phyloP scores from a whole-genome alignment of 2,329 filamentous ascomycete species.

The Colletotrichum abscissum region DNA sequence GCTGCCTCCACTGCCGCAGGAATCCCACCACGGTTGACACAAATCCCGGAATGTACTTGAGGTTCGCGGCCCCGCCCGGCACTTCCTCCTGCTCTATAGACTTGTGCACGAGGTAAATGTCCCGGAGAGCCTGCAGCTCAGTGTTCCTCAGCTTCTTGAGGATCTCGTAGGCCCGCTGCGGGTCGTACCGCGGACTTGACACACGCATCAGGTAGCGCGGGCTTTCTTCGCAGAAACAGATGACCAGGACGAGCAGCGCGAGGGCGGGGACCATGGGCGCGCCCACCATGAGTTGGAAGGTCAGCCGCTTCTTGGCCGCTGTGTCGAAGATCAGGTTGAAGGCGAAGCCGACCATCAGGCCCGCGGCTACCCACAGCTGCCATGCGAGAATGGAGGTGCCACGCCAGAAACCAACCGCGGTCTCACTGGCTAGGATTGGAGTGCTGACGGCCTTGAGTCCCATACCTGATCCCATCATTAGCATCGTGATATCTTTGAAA shows the following conservation, averaged over 20 bases:
- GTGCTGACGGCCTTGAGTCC: conserved; percentile 61
- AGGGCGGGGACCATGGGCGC: conserved; percentile 49
- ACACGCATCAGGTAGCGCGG: conserved; percentile 52
- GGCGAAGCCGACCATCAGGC: conserved; percentile 48
- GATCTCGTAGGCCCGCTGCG: conserved; percentile 46
- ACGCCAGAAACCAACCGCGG: conserved; percentile 58
- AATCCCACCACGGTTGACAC: conserved; percentile 41
- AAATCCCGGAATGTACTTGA: conserved; percentile 1
- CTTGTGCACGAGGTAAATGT: conserved; percentile 52
- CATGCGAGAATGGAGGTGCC: conserved; percentile 59
- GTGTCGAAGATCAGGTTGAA: conserved; percentile 52
- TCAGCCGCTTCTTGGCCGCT: conserved; percentile 2
- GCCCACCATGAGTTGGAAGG: conserved; percentile 47
- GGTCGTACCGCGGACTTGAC: conserved; percentile 47
- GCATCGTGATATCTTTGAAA: background rate
- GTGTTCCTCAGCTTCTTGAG: conserved; percentile 50
- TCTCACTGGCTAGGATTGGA: conserved; percentile 59
- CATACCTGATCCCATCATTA: conserved; percentile 49
- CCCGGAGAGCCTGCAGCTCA: conserved; percentile 53
- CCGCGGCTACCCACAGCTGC: conserved; percentile 56
- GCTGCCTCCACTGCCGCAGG: conserved; percentile 41
- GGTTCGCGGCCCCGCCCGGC: background rate
- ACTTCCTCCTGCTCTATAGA: conserved; percentile 43
- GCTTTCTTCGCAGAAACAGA: conserved; percentile 52
- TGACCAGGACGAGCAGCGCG: conserved; percentile 45